phyloP scores from a whole-genome alignment of 257 asterid genomes.

The Ocimum tenuiflorum region DNA sequence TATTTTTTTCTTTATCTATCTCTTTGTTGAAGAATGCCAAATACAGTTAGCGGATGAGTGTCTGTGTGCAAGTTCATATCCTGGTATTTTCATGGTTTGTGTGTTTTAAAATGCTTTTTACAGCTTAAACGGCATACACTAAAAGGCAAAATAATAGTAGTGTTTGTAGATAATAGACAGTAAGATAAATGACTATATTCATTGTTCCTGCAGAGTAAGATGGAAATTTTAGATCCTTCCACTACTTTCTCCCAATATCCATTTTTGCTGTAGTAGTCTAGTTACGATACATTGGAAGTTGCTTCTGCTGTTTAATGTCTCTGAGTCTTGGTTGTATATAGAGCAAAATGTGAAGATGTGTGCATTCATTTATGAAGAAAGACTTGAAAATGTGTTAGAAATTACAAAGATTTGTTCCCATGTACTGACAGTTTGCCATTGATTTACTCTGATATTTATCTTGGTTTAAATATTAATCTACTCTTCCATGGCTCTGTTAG shows the following conservation, averaged over 20 bases:
- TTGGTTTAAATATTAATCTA: background rate
- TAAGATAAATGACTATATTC: background rate
- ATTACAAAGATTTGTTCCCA: background rate
- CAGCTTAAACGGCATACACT: background rate
- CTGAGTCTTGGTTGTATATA: background rate
- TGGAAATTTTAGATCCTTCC: background rate
- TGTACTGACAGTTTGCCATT: background rate
- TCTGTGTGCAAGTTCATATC: background rate
- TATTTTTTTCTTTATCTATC: background rate
- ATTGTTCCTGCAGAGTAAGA: background rate
- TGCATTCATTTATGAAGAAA: background rate
- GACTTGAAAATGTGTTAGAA: background rate
- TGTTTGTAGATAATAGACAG: background rate
- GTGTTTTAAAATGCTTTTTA: background rate
- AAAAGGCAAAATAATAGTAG: background rate
- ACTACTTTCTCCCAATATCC: too few relatives aligned
- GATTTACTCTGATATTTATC: background rate
- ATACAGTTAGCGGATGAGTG: background rate
- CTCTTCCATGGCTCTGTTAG: background rate
- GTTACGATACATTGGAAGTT: background rate
- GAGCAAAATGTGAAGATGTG: background rate
- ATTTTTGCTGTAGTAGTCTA: background rate
- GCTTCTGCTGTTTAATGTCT: background rate
- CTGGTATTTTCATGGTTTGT: background rate
- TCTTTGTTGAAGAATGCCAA: background rate